A percentile compares a stretch with the other conserved stretches of the same genome.
Conservation (phyloP, 2,329 filamentous ascomycete genomes). For the Neopestalotiopsis sp. region DNA sequence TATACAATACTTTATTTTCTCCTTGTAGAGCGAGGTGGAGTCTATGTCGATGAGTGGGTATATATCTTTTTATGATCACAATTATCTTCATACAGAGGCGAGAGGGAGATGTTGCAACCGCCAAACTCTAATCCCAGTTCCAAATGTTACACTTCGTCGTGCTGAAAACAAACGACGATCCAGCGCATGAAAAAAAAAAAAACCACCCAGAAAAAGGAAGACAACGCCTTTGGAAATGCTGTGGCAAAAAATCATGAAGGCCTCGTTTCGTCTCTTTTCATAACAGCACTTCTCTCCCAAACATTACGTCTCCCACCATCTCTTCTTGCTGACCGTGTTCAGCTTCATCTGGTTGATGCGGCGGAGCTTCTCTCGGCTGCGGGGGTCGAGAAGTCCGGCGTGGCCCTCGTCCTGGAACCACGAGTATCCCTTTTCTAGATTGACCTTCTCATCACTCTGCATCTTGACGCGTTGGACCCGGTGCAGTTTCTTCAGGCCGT, state of each 20-base stretch:
- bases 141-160: neutral
- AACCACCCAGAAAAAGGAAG: neutral
- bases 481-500: conserved; percentile 82
- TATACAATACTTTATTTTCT: neutral
- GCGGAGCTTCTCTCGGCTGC: conserved; percentile 60
- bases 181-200: neutral
- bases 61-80: conserved; percentile 4
- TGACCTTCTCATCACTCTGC: conserved; percentile 31
- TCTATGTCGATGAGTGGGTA: neutral
- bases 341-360: conserved; percentile 57
- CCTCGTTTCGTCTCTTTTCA: neutral
- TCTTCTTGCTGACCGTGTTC: conserved; percentile 38
- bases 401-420: conserved; percentile 56
- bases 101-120: neutral
- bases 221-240: conserved; percentile 11
- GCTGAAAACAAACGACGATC: neutral
- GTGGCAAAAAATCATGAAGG: neutral
- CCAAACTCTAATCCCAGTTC: neutral
- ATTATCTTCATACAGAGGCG: neutral
- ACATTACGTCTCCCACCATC: conserved; percentile 30
- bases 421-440: conserved; percentile 37
- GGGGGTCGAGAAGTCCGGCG: conserved; percentile 56
- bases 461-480: conserved; percentile 89
- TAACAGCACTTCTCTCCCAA: neutral
- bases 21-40: neutral